Conservation (phyloP, 2,329 filamentous ascomycete genomes). For the Aspergillus phoenicis region DNA sequence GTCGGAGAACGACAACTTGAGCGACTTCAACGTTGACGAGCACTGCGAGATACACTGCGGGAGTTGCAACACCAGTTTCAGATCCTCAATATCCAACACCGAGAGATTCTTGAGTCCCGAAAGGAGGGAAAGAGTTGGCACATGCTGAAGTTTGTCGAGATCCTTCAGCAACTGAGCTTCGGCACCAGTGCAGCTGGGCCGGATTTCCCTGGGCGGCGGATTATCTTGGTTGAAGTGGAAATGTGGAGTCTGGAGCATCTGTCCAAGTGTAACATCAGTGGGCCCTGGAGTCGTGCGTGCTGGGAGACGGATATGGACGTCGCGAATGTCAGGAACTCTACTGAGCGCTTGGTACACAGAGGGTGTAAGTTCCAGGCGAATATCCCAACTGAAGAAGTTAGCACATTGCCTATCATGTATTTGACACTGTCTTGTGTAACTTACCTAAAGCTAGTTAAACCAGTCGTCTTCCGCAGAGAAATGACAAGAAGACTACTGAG, state of each 20-base stretch:
- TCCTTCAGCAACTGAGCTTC: background rate
- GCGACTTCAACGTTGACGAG: background rate
- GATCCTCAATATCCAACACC: background rate
- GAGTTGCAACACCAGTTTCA: background rate
- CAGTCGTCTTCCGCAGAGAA: background rate
- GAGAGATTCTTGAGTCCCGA: background rate
- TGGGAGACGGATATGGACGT: background rate
- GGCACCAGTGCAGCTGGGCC: background rate
- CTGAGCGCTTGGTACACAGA: background rate
- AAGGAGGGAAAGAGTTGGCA: background rate
- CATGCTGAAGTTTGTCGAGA: background rate
- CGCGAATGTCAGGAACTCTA: background rate
- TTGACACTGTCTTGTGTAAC: background rate
- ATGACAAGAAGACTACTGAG: background rate
- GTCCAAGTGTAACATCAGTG: background rate
- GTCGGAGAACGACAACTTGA: slow-evolving; percentile 2
- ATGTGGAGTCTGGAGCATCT: background rate
- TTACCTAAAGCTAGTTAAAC: background rate
- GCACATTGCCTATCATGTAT: background rate
- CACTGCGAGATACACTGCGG: background rate
- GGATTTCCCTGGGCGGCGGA: background rate
- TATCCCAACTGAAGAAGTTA: background rate
- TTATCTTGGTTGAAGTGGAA: background rate
- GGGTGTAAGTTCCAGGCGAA: background rate
- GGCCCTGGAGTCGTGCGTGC: background rate